Evolutionary conservation across 2,329 filamentous ascomycete genomes (phyloP).

Genomic region (Fusarium napiforme): DNA sequence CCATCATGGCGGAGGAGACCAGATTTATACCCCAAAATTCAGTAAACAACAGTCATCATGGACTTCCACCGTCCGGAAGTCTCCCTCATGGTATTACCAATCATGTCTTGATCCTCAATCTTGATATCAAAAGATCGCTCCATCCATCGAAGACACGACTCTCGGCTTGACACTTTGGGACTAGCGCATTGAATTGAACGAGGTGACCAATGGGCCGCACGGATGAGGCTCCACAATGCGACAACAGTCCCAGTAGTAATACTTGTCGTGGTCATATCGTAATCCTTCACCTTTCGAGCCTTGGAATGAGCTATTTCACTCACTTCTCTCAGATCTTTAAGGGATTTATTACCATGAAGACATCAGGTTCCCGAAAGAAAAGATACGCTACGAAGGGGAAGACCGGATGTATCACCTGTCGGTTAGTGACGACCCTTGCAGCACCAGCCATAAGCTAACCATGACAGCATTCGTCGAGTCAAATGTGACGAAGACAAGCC

Average conservation of each 20-base stretch:
- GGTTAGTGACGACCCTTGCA: neutral
- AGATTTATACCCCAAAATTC: neutral
- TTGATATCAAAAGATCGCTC: fast-evolving
- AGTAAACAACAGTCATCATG: fast-evolving
- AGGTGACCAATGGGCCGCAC: fast-evolving
- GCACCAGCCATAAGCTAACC: no score
- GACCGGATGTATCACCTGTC: neutral
- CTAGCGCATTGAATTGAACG: neutral
- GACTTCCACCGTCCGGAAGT: fast-evolving
- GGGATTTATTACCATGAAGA: fast-evolving
- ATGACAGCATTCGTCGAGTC: neutral
- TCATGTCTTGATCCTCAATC: neutral
- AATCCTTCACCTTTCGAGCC: no score
- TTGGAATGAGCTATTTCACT: no score
- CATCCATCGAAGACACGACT: neutral
- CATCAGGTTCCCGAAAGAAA: fast-evolving
- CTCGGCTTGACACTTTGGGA: neutral
- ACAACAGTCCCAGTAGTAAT: neutral
- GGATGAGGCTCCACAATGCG: fast-evolving
- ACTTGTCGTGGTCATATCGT: neutral
- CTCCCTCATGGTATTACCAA: no score
- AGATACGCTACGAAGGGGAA: neutral
- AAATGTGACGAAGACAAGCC: neutral
- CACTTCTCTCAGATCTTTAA: fast-evolving
- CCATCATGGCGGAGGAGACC: fast-evolving